A percentile compares a stretch with the other conserved stretches of the same genome.
Evolutionary conservation across 768 basidiomycete species (phyloP).

Genomic region (Collybia nuda): DNA sequence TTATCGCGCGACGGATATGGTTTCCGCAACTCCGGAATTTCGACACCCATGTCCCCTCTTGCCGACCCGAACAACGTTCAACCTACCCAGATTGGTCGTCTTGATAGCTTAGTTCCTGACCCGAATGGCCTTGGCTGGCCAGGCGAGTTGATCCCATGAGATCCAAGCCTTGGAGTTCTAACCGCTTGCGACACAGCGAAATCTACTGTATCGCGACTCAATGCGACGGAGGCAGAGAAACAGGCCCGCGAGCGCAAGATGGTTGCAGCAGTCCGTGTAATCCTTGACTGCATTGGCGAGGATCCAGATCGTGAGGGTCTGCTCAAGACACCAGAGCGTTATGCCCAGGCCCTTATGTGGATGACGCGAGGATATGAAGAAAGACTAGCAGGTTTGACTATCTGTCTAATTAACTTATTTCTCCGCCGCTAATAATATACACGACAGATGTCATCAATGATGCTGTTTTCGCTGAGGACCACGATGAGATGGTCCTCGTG

Average conservation of each 20-base stretch:
- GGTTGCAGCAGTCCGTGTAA: conserved; percentile 80
- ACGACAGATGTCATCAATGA: conserved; percentile 92
- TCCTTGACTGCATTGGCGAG: conserved; percentile 97
- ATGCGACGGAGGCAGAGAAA: conserved; percentile 75
- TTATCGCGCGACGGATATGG: conserved; percentile 71
- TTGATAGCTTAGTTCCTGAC: conserved; percentile 44
- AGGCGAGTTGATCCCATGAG: conserved; percentile 44
- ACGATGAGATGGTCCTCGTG: conserved; percentile 99
- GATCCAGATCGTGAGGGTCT: conserved; percentile 96
- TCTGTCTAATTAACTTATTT: conserved; percentile 16
- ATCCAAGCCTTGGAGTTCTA: neutral
- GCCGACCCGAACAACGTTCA: conserved; percentile 25
- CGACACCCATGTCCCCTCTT: conserved; percentile 51
- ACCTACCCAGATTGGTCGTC: conserved; percentile 38
- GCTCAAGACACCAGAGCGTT: conserved; percentile 88
- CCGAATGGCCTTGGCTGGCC: conserved; percentile 92
- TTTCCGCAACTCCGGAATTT: conserved; percentile 70
- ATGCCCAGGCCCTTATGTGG: conserved; percentile 97
- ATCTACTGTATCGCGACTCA: conserved; percentile 82
- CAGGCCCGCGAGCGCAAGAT: conserved; percentile 74
- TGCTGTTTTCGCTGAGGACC: conserved; percentile 97
- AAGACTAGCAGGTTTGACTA: conserved; percentile 69
- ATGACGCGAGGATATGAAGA: conserved; percentile 99
- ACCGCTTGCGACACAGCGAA: conserved; percentile 58
- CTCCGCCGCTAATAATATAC: conserved; percentile 11